phyloP scores from a whole-genome alignment of 2,329 filamentous ascomycete species.

The Xylariaceae sp. region DNA sequence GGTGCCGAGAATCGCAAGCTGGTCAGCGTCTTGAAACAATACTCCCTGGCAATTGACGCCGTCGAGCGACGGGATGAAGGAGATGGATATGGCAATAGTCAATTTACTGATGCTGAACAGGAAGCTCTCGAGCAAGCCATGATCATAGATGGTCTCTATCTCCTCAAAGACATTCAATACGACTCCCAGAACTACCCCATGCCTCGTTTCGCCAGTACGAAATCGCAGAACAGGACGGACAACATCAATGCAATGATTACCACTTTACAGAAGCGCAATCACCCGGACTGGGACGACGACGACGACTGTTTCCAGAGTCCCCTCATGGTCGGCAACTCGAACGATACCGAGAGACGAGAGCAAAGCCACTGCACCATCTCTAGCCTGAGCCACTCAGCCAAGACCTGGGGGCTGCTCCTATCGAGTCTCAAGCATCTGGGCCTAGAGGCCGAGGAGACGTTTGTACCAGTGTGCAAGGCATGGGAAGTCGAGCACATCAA shows the following conservation, averaged over 20 bases:
- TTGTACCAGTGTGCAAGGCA: constrained; percentile 14
- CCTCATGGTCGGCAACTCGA: constrained; percentile 8
- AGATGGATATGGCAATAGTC: background rate
- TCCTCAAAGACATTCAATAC: background rate
- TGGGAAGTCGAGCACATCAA: constrained; percentile 17
- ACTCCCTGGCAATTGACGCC: background rate
- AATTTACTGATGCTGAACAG: background rate
- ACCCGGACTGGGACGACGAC: background rate
- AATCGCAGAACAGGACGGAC: too few relatives aligned
- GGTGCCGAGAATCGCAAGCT: background rate
- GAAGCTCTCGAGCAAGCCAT: background rate
- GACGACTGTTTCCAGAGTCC: constrained; percentile 7
- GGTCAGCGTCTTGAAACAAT: background rate
- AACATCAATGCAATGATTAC: background rate
- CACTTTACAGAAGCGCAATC: background rate
- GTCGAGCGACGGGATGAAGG: background rate
- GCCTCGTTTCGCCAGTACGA: background rate
- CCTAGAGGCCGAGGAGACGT: constrained; percentile 8
- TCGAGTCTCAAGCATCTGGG: background rate
- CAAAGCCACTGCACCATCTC: constrained; percentile 4
- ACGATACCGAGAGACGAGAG: constrained; percentile 7
- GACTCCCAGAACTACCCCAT: background rate
- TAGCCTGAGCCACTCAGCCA: background rate
- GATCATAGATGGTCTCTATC: background rate
- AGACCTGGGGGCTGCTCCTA: background rate